These are phyloP conservation scores for Phlyctochytrium arcticum DNA, from an alignment of 192 early-diverging fungal species.

Conservation along the genomic window DNA sequence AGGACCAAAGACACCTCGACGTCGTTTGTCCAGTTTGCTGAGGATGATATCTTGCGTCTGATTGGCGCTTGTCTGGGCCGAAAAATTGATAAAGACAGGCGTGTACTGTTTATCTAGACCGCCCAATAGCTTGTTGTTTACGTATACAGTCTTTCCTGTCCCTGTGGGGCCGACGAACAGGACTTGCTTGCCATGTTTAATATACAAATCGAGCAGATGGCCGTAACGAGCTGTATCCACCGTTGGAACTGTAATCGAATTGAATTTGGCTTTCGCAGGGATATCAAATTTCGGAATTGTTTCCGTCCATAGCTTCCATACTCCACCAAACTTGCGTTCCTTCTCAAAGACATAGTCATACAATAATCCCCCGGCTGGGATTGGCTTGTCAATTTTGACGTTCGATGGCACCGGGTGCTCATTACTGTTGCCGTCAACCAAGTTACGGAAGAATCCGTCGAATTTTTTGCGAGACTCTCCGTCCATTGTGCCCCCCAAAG, in stretches of 20 bases:
- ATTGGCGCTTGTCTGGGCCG: conserved; percentile 57
- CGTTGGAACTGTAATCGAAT: conserved; percentile 55
- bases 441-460: conserved; percentile 45
- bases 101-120: conserved; percentile 48
- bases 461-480: conserved; percentile 51
- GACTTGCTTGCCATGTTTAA: conserved; percentile 51
- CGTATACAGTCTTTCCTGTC: conserved; percentile 55
- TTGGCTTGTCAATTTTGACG: conserved; percentile 52
- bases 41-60: conserved; percentile 60
- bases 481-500: conserved; percentile 54
- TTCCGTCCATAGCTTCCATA: conserved; percentile 56
- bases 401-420: conserved; percentile 36
- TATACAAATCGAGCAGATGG: conserved; percentile 47
- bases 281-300: conserved; percentile 54
- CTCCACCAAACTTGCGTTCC: conserved; percentile 49
- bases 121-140: conserved; percentile 56
- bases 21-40: conserved; percentile 53
- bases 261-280: conserved; percentile 48
- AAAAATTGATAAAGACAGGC: conserved; percentile 63
- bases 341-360: conserved; percentile 58
- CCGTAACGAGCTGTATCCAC: conserved; percentile 52
- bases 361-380: conserved; percentile 41
- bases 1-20: conserved; percentile 54
- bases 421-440: conserved; percentile 44
- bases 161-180: conserved; percentile 57